phyloP scores from a whole-genome alignment of 257 asterid species.

The Rhazya stricta region DNA sequence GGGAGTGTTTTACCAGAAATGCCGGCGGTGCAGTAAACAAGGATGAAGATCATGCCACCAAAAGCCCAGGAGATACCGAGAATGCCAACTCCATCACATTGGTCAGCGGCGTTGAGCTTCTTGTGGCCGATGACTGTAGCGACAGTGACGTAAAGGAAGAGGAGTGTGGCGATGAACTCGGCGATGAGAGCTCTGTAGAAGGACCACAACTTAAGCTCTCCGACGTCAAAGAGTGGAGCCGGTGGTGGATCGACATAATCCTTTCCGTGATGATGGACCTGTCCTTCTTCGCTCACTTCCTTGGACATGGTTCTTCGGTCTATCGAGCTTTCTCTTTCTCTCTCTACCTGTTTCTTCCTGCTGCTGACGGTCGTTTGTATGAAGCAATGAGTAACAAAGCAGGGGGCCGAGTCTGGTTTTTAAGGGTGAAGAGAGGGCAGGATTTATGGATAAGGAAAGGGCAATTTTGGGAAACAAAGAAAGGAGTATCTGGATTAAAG shows the following conservation, averaged over 20 bases:
- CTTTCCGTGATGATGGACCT: constrained; percentile 41
- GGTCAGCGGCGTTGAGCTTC: constrained; percentile 42
- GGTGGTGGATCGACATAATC: constrained; percentile 87
- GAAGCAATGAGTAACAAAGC: not conserved
- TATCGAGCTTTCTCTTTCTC: not conserved
- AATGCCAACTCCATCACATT: constrained; percentile 79
- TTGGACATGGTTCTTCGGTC: constrained; percentile 45
- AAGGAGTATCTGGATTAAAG: not conserved
- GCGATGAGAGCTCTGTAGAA: constrained; percentile 74
- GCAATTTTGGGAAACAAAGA: constrained; percentile 30
- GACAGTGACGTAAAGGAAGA: constrained; percentile 63
- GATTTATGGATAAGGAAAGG: constrained; percentile 49
- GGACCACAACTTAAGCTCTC: constrained; percentile 67
- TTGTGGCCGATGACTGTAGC: constrained; percentile 85
- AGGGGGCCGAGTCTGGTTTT: not conserved
- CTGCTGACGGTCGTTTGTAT: not conserved
- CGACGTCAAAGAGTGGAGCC: constrained; percentile 59
- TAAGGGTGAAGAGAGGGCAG: constrained; percentile 13
- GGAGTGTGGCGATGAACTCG: constrained; percentile 76
- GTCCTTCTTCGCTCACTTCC: constrained; percentile 64
- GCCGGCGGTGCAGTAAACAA: constrained; percentile 92
- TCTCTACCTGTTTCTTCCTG: not conserved
- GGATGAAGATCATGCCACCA: constrained; percentile 83
- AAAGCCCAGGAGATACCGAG: constrained; percentile 89
- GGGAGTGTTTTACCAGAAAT: constrained; percentile 45